A percentile compares a stretch with the other conserved stretches of the same genome.
phyloP scores from a whole-genome alignment of 106 monocot genomes.

The Dendrobium chrysotoxum region DNA sequence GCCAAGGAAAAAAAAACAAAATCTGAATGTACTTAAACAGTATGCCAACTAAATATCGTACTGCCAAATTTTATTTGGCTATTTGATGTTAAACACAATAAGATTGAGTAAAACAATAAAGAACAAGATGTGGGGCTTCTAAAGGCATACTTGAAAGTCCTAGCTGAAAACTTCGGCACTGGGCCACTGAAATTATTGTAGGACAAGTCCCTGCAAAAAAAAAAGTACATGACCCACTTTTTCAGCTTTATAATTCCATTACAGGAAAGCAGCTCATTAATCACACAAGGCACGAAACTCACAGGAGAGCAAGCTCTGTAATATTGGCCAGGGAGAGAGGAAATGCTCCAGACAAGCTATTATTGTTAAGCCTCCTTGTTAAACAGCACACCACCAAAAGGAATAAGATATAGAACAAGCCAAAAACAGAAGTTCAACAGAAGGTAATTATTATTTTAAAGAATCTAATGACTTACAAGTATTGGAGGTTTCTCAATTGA shows the following conservation, averaged over 20 bases:
- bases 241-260: not conserved
- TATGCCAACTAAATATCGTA: not conserved
- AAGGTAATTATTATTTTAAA: not conserved
- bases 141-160: constrained; percentile 41
- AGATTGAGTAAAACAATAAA: not conserved
- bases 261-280: not conserved
- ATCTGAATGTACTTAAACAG: no score
- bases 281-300: constrained; percentile 14
- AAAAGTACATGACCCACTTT: constrained; percentile 2
- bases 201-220: constrained; percentile 43
- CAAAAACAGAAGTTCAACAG: not conserved
- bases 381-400: not conserved
- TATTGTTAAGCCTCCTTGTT: constrained; percentile 65
- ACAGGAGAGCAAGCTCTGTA: constrained; percentile 37
- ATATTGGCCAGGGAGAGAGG: constrained; percentile 40
- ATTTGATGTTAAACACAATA: not conserved
- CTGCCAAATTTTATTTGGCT: not conserved
- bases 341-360: constrained; percentile 46
- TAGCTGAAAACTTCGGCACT: constrained; percentile 42
- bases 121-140: not conserved
- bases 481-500: constrained; percentile 56
- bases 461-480: constrained; percentile 40
- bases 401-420: not conserved
- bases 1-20: no score
- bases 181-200: constrained; percentile 61